Base-by-base conservation (phyloP, 352 stramenopile species). In the Bremia lactucae region DNA sequence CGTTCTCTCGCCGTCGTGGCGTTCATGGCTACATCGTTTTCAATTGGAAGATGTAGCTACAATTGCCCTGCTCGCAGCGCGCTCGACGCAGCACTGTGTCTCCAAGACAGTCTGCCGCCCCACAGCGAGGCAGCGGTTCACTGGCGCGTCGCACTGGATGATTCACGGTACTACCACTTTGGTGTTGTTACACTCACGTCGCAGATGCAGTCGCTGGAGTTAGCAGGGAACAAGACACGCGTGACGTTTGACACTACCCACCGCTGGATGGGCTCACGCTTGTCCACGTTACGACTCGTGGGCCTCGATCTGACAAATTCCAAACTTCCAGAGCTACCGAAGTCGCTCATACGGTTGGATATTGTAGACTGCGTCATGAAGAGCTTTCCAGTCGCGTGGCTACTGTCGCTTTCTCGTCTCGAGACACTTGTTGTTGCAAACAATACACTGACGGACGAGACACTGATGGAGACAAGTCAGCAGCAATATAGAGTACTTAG, bases 241-340 rank as follows among this genome's bases (percentile, higher is more conserved):
- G 41, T 60, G 9, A 42, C 43, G 38, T 64, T 64, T 21, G 31
- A 52, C 36, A 23, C n/a, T 2, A 15, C 13, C 23, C 40, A 46
- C 15, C 40, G 6, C 11, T 59, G 52, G 50, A 42, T 29, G 16
- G 55, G 48, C n/a, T 22, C 46, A 4, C 31, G n/a, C n/a, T 21
- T 62, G 36, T 6, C 34, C 8, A 26, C 42, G 18, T 34, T 63
- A 40, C 23, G 58, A 52, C 65, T 72, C 56, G 59, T 62, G 48
- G 62, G 62, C 9, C 36, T 72, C 22, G 48, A 69, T 38, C 22
- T 72, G 31, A 44, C 47, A 0, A 45, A 57, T 25, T 7, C 47
- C 2, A 25, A 39, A 23, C 35, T 72, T 1, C 59, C 59, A 2
- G 19, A n/a, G 18, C 44, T 67, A 2, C 59, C 62, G 5, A 5